Evolutionary conservation across 1,139 yeast genomes (phyloP), one percentile per base, ranked within the genome.

Genomic region (Trichomonascaceae sp.): DNA sequence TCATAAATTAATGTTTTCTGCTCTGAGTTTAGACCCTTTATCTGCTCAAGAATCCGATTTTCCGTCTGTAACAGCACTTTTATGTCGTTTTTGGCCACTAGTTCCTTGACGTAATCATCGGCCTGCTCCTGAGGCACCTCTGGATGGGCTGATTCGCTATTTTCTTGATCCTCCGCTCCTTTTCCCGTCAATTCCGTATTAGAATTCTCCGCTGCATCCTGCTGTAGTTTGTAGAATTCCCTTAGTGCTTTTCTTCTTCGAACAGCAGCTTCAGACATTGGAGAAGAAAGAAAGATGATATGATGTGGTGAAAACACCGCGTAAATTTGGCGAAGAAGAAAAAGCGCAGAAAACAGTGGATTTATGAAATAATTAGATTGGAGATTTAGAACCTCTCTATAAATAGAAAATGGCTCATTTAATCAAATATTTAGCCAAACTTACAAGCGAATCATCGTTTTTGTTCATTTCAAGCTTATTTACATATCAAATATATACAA

Each of bases 1-100:
- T 74, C 73, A 58, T 74, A 74, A 1, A 74, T 76, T 30, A 74
- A 64, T 17, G 77, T 74, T 58, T 74, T 74, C 49, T 73, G 74
- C 51, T 73, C 76, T 50, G 74, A 70, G 44, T 73, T 74, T 32
- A 74, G 63, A 4, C 69, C 65, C 24, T 69, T 61, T 32, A 72
- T 64, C 45, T 73, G 75, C 36, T 60, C 63, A 39, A 64, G 58
- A 49, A 73, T 62, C 51, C 62, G 61, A 55, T 67, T 70, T 45
- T 68, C 73, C 9, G 63, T 61, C 52, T 58, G 58, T 22, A 72
- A 57, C 17, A 73, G 61, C 9, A 59, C 61, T 53, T 63, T 60
- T 24, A 70, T 56, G 22, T 62, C 64, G 54, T 61, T 61, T 12
- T 56, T 57, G 46, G 61, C 55, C 3, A 68, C 59, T 20, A 70